These are phyloP conservation scores for Globisporangium recalcitrans DNA, from an alignment of 352 stramenopile species.

Conservation along the genomic window DNA sequence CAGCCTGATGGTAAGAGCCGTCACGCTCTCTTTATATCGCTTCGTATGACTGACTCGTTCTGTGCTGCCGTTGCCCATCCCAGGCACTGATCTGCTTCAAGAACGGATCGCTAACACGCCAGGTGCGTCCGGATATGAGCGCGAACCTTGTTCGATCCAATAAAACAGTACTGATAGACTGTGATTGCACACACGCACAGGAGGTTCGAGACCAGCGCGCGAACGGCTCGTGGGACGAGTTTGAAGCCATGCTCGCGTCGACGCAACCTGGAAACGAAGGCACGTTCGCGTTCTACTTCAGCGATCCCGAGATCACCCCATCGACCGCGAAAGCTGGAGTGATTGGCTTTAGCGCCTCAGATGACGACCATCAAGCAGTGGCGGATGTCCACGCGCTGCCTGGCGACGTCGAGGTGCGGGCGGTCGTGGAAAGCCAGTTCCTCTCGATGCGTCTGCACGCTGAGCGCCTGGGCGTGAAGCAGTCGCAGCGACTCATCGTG, in stretches of 20 bases:
- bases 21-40: not conserved
- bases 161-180: not conserved
- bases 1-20: constrained; percentile 43
- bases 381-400: constrained; percentile 1
- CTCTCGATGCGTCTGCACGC: constrained; percentile 51
- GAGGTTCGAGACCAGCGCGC: constrained; percentile 42
- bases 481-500: constrained; percentile 50
- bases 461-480: constrained; percentile 45
- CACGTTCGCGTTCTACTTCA: constrained; percentile 53
- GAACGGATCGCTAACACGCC: constrained; percentile 69
- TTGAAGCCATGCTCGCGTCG: constrained; percentile 39
- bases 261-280: constrained; percentile 42
- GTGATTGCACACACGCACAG: constrained; percentile 5
- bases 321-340: constrained; percentile 38
- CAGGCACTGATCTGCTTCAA: constrained; percentile 87
- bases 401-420: constrained; percentile 39
- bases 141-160: too few species aligned
- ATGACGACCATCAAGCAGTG: constrained; percentile 16
- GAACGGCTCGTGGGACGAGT: constrained; percentile 42
- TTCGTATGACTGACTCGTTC: not conserved
- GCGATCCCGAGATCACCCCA: constrained; percentile 65
- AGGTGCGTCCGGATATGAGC: constrained; percentile 26
- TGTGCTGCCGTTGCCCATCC: not conserved
- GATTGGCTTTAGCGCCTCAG: constrained; percentile 34
- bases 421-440: constrained; percentile 65